Evolutionary conservation across 164 flowering plant species (phyloP).

Genomic region (Nelumbo lutea): DNA sequence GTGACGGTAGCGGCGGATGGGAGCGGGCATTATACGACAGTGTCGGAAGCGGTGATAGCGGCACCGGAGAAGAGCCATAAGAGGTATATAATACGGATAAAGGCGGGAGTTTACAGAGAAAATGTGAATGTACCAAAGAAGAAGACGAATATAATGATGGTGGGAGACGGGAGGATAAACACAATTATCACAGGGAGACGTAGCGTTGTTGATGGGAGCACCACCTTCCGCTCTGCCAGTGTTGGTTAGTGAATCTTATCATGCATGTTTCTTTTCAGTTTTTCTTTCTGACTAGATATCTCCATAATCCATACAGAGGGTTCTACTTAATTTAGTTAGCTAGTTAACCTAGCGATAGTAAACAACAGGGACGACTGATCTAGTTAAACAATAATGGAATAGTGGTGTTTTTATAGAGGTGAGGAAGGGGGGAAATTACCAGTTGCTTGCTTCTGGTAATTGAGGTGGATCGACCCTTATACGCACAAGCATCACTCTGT

Average conservation of each 20-base stretch:
- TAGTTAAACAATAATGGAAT: no score
- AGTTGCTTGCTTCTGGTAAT: no score
- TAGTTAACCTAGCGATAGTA: no score
- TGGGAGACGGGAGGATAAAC: constrained; percentile 73
- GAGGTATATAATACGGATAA: constrained; percentile 69
- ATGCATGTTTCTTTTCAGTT: not conserved
- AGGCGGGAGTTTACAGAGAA: constrained; percentile 80
- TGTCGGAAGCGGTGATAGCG: constrained; percentile 72
- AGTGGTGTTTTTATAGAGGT: no score
- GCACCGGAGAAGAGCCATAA: constrained; percentile 62
- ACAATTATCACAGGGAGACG: constrained; percentile 77
- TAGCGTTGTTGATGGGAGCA: constrained; percentile 80
- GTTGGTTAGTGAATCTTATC: constrained; percentile 52
- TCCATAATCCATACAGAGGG: not conserved
- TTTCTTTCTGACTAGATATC: not conserved
- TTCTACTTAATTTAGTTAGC: no score
- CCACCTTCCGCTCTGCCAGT: constrained; percentile 92
- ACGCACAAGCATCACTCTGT: no score
- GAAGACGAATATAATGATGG: constrained; percentile 74
- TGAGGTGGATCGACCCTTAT: no score
- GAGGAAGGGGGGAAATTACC: no score
- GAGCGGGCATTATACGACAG: constrained; percentile 64
- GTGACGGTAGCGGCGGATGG: constrained; percentile 90
- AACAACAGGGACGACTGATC: no score
- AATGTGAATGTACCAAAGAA: constrained; percentile 76